Base-by-base conservation (phyloP, 305 asterid species). In the Fraxinus floribunda region DNA sequence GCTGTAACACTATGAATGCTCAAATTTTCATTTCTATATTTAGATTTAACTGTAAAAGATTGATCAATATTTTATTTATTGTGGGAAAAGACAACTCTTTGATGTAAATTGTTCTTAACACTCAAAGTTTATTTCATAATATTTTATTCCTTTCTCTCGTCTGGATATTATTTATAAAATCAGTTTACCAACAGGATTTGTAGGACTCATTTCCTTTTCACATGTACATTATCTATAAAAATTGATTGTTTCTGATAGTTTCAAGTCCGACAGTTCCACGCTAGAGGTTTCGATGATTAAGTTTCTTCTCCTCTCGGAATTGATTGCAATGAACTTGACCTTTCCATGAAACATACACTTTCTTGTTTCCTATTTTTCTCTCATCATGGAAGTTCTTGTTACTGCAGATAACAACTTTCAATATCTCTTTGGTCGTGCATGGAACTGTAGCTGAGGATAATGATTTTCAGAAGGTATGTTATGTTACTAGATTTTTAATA, bases 381-480 rank as follows among this genome's bases (percentile, higher is more conserved):
- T 84, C 79, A 81, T 81, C 39, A 20, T 32, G 64, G 39, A 80
- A 78, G 66, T 79, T 79, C 76, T 44, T 86, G 49, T 75, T 86
- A 74, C 76, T 90, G 93, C 92, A 95, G 99, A 86, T 95, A 84
- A 94, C 97, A 32, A 95, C 99, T 76, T 95, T 95, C 84, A 93
- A 95, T 84, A 94, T 95, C 83, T 95, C 99, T 75, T 86, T 95
- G 90, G 97, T 95, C 86, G 98, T 95, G 81, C 97, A 94, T 73
- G 99, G 99, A 78, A 89, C 97, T 77, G 94, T 93, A 66, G 94
- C 99, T 0, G 99, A 95, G 90, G 98, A 94, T 84, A 90, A 86
- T 83, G 98, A 95, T 86, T 93, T 85, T 85, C 95, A 87, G 88
- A 94, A 94, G 95, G 99, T 94, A 87, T 73, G 15, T 57, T 76